Evolutionary conservation across 345 rosid species (phyloP).

Genomic region (Acer yangbiense): DNA sequence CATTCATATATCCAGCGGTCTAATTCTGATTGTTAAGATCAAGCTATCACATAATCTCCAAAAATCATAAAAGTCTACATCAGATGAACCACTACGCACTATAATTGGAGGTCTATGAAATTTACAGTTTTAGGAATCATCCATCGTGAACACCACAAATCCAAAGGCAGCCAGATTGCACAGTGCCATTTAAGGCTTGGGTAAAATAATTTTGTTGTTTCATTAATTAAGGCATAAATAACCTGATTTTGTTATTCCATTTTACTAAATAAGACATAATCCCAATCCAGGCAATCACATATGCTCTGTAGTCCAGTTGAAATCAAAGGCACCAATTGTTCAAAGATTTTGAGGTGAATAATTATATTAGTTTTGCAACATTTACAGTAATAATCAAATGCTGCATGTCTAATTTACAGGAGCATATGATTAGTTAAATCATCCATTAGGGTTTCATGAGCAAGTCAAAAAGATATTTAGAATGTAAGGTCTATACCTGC

Average conservation of each 20-base stretch:
- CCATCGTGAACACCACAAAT: neutral
- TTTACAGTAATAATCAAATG: neutral
- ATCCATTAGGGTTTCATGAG: neutral
- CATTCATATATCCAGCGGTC: neutral
- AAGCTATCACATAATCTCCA: neutral
- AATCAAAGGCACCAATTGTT: neutral
- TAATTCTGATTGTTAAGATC: neutral
- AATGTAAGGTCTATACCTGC: slow-evolving; percentile 45
- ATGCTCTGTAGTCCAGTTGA: neutral
- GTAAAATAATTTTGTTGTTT: neutral
- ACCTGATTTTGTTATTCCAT: neutral
- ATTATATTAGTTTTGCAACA: neutral
- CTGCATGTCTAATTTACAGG: neutral
- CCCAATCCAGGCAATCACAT: neutral
- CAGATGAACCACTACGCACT: neutral
- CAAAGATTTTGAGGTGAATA: neutral
- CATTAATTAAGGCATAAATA: neutral
- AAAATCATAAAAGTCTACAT: neutral
- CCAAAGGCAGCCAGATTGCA: neutral
- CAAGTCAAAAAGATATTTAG: neutral
- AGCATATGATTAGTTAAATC: neutral
- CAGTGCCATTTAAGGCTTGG: neutral
- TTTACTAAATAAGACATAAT: neutral
- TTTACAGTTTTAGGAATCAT: neutral
- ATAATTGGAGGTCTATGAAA: neutral